Percentiles rank a stretch among this genome's conserved stretches.
These are phyloP conservation scores for Atractiella rhizophila DNA, from an alignment of 768 basidiomycete species.

Conservation along the genomic window DNA sequence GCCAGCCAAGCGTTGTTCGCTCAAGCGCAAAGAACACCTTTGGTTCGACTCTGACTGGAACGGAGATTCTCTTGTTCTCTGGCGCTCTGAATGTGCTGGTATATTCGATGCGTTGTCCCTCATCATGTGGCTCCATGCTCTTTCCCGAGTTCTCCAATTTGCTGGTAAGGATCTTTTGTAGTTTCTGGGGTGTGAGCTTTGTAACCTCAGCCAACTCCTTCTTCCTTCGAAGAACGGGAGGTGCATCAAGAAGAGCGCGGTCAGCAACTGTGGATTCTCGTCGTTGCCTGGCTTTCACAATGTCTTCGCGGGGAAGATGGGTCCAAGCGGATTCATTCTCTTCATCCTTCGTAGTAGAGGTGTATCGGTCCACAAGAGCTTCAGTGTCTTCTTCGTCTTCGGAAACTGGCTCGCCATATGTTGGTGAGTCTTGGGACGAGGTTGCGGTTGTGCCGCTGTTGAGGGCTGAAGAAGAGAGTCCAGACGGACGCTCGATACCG, in stretches of 20 bases:
- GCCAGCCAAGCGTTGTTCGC: too few relatives aligned
- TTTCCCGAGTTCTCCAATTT: too few relatives aligned
- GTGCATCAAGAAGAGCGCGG: constrained; percentile 45
- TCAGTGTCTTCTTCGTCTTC: constrained; percentile 85
- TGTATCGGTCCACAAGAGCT: too few relatives aligned
- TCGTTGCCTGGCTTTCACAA: constrained; percentile 36
- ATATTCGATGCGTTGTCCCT: constrained; percentile 22
- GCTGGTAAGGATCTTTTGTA: constrained; percentile 25
- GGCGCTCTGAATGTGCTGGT: constrained; percentile 48
- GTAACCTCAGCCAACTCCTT: constrained; percentile 26
- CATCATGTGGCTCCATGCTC: too few relatives aligned
- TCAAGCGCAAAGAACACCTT: constrained; percentile 95
- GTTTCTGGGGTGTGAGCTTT: constrained; percentile 31
- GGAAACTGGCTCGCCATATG: constrained; percentile 69
- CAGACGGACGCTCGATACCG: constrained; percentile 35
- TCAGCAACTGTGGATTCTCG: constrained; percentile 59
- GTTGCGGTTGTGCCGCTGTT: constrained; percentile 20
- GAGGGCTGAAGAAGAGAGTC: constrained; percentile 19
- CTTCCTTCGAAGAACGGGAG: constrained; percentile 60
- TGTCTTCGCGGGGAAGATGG: constrained; percentile 22
- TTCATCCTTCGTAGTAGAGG: neutral
- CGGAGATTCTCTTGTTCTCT: constrained; percentile 61
- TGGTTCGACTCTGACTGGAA: constrained; percentile 89
- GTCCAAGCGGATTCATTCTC: neutral
- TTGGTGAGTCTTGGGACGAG: constrained; percentile 25